Evolutionary conservation across 2,329 filamentous ascomycete species (phyloP).

Genomic region (Purpureocillium lavendulum): DNA sequence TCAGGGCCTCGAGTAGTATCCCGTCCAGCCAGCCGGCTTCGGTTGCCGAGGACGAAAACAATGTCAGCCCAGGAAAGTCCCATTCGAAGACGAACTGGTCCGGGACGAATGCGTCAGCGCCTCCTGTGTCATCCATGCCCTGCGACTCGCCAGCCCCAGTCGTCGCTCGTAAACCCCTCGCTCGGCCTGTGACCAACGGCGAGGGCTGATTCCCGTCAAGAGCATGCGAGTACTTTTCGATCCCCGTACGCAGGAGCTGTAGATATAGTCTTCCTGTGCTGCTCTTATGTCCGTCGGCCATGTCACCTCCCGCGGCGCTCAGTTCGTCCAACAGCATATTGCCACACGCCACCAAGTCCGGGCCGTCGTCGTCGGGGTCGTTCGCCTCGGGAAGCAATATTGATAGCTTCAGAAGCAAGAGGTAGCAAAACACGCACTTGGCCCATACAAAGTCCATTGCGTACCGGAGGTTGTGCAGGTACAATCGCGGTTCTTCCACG

Average conservation of each 20-base stretch:
- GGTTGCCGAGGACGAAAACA: slow-evolving; percentile 22
- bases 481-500: slow-evolving; percentile 32
- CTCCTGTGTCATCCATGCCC: too few relatives aligned
- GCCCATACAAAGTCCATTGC: slow-evolving; percentile 52
- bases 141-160: too few relatives aligned
- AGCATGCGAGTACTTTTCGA: slow-evolving; percentile 10
- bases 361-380: slow-evolving; percentile 6
- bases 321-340: slow-evolving; percentile 15
- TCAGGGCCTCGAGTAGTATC: slow-evolving; percentile 13
- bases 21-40: slow-evolving; percentile 17
- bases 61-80: slow-evolving; percentile 45
- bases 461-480: slow-evolving; percentile 41
- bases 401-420: slow-evolving; percentile 43
- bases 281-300: slow-evolving; percentile 14
- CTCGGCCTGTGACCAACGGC: too few relatives aligned
- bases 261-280: slow-evolving; percentile 23
- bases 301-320: slow-evolving; percentile 10
- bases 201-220: slow-evolving; percentile 1
- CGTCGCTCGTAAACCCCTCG: too few relatives aligned
- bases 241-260: slow-evolving; percentile 14
- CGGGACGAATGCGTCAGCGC: slow-evolving; percentile 38
- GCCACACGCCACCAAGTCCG: slow-evolving; percentile 10
- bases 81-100: slow-evolving; percentile 49
- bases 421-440: slow-evolving; percentile 48
- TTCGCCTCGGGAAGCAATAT: slow-evolving; percentile 33